These are phyloP conservation scores for Micractinium sp. DNA, from an alignment of 139 green algal species.

Conservation along the genomic window DNA sequence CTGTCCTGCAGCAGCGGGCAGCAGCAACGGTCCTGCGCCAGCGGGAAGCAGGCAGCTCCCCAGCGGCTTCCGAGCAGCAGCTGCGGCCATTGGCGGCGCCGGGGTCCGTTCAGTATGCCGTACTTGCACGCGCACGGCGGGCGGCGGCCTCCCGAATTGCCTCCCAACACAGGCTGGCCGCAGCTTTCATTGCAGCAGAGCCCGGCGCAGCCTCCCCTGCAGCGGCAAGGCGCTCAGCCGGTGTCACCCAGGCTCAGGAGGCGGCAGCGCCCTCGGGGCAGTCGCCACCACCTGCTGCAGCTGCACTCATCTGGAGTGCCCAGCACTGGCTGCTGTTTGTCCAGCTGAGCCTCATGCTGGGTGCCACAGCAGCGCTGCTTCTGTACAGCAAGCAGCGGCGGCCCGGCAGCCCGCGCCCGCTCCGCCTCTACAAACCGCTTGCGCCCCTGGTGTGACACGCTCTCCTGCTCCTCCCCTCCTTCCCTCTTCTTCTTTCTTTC, in stretches of 20 bases:
- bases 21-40: background rate
- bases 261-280: background rate
- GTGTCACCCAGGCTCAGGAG: too few relatives aligned
- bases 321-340: slow-evolving; percentile 12
- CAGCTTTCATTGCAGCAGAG: too few relatives aligned
- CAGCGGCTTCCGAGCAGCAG: background rate
- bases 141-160: background rate
- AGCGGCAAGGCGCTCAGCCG: too few relatives aligned
- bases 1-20: background rate
- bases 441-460: background rate
- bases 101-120: background rate
- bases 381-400: slow-evolving; percentile 6
- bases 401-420: background rate
- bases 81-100: background rate
- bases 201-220: too few relatives aligned
- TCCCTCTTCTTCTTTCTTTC: background rate
- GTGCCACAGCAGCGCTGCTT: background rate
- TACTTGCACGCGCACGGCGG: background rate
- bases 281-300: background rate
- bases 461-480: background rate
- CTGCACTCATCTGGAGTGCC: background rate
- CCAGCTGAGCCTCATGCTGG: slow-evolving; percentile 1
- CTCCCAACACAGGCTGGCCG: too few relatives aligned
- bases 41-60: background rate
- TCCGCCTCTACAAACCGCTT: background rate